Evolutionary conservation across 2,329 filamentous ascomycete genomes (phyloP), one percentile per base, ranked within the genome.

Genomic region (Cephalotrichum gorgonifer): DNA sequence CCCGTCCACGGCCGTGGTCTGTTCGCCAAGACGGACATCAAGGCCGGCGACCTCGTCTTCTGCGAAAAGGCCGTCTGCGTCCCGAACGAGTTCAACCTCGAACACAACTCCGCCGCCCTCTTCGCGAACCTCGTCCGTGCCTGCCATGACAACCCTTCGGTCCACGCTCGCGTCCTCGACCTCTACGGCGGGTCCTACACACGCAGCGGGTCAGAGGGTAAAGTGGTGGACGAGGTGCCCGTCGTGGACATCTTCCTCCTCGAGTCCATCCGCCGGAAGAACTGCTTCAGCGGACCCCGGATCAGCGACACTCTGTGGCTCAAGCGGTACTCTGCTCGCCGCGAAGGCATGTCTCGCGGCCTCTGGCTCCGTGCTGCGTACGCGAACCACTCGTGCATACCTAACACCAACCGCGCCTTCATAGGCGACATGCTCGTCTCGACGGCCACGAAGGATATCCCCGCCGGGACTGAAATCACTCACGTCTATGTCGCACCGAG

Each of bases 381-480:
- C 51, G 62, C 68, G 45, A 73, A 74, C 47, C 69, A 74, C 51
- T 62, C 60, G 30, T 73, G 71, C 55, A 42, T 60, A 15, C 55
- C 56, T n/a, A 73, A 71, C 49, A 59, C 60, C 6, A 51, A 50
- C 3, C 65, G 64, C 9, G 54, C 59, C 2, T 71, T 71, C 51
- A 65, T 73, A 31, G 69, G 70, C 5, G 69, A 74, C 52, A 61
- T 74, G 54, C 62, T 69, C 55, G 58, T 72, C 3, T 52, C 66
- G 9, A 60, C 60, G 27, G 71, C 71, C 1, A 63, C 60, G 12
- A 56, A 60, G n/a, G 54, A 63, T 35, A 67, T 71, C 31, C 51
- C 54, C 5, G 56, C 52, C 1, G 67, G 62, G 43, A 61, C 68
- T 4, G 67, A 71, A 55, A 57, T 71, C 47, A 62, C 60, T 33